Percentiles rank a stretch among this genome's conserved stretches.
These are phyloP conservation scores for Borealophlyctis nickersoniae DNA, from an alignment of 192 early-diverging fungal species.

Conservation along the genomic window DNA sequence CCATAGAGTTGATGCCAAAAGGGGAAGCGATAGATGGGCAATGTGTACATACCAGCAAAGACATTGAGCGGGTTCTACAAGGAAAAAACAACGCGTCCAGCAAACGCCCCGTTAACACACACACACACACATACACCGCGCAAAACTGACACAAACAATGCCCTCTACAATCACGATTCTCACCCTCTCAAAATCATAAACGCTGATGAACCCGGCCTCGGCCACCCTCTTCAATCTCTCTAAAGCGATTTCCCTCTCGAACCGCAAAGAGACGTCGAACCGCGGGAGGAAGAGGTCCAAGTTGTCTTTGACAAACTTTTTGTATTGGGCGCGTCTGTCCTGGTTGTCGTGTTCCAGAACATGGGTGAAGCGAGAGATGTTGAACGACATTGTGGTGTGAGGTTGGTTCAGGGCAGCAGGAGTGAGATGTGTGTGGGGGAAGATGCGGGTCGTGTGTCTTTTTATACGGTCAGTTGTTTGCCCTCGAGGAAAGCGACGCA, in stretches of 20 bases:
- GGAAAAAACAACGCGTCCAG: background rate
- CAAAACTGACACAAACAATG: too few species aligned
- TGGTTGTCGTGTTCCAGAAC: constrained; percentile 40
- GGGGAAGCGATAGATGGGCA: too few species aligned
- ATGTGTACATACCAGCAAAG: constrained; percentile 20
- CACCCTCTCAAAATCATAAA: constrained; percentile 57
- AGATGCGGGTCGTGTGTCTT: too few species aligned
- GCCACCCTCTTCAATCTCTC: constrained; percentile 42
- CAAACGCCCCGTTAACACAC: too few species aligned
- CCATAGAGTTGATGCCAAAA: background rate
- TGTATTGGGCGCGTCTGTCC: constrained; percentile 31
- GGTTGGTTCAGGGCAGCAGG: too few species aligned
- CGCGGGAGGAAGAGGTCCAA: constrained; percentile 51
- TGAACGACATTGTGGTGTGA: constrained; percentile 13
- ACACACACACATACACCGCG: too few species aligned
- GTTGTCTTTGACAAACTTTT: constrained; percentile 26
- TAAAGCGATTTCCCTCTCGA: constrained; percentile 62
- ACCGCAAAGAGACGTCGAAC: constrained; percentile 58
- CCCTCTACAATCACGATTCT: background rate
- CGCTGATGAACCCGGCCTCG: constrained; percentile 25
- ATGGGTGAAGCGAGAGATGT: constrained; percentile 26
- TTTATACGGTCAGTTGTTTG: too few species aligned
- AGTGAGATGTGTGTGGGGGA: too few species aligned
- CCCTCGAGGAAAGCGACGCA: too few species aligned
- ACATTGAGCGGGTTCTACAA: constrained; percentile 30